Evolutionary conservation across 2,329 filamentous ascomycete species (phyloP).

Genomic region (Diaporthe caulivora): DNA sequence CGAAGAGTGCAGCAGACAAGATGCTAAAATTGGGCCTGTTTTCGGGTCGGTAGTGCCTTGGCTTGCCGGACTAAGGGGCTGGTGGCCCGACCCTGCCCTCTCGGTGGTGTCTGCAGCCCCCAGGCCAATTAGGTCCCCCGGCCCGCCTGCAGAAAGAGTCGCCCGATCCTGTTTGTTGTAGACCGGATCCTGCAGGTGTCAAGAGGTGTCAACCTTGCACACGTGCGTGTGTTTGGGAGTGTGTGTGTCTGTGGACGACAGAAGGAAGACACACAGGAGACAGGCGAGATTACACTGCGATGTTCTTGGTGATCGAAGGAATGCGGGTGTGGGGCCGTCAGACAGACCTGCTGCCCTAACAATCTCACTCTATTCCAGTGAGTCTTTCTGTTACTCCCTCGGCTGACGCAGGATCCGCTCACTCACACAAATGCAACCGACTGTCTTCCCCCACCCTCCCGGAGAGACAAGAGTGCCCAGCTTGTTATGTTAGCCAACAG

Average conservation of each 20-base stretch:
- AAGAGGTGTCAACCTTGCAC: background rate
- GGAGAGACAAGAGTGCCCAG: background rate
- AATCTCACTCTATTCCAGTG: background rate
- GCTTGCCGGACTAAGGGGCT: background rate
- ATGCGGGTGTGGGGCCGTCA: background rate
- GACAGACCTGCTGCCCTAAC: background rate
- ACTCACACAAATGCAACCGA: background rate
- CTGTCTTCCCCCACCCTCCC: background rate
- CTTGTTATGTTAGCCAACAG: background rate
- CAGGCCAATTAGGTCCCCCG: constrained; percentile 12
- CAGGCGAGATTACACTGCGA: background rate
- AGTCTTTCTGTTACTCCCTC: background rate
- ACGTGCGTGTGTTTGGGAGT: too few relatives aligned
- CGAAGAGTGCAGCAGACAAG: background rate
- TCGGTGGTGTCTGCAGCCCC: constrained; percentile 4
- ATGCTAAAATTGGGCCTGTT: constrained; percentile 28
- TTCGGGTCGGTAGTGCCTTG: constrained; percentile 24
- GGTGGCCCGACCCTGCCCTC: background rate
- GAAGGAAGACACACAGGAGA: background rate
- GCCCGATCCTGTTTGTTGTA: constrained; percentile 23
- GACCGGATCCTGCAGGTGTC: constrained; percentile 33
- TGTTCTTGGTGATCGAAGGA: background rate
- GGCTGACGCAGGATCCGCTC: background rate
- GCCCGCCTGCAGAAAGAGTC: background rate
- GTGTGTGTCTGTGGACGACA: background rate